Evolutionary conservation across 129 eudicot genomes (phyloP).

Genomic region (Oenanthe sinensis): DNA sequence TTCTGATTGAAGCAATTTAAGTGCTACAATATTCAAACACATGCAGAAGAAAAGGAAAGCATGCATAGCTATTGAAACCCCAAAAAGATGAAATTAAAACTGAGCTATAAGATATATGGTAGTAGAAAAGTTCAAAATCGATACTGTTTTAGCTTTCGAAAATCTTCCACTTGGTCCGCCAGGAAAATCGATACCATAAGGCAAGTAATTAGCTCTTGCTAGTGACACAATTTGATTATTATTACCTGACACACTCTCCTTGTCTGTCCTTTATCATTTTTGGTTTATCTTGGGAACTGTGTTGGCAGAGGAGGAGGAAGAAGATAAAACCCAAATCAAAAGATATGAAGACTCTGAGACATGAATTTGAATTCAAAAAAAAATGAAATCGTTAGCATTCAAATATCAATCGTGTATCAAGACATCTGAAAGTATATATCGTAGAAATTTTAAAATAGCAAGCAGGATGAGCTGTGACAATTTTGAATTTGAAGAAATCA

Average conservation of each 20-base stretch:
- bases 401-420: too few species aligned
- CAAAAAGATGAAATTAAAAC: neutral
- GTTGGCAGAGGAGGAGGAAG: too few species aligned
- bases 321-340: too few species aligned
- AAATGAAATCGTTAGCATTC: too few species aligned
- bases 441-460: too few species aligned
- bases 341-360: too few species aligned
- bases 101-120: neutral
- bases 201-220: neutral
- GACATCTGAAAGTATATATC: too few species aligned
- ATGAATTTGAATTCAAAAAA: too few species aligned
- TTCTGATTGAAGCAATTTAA: constrained; percentile 50
- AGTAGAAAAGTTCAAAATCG: neutral
- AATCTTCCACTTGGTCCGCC: constrained; percentile 23
- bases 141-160: constrained; percentile 18
- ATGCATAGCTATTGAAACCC: neutral
- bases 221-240: constrained; percentile 15
- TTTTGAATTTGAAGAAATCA: too few species aligned
- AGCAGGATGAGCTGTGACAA: too few species aligned
- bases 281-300: too few species aligned
- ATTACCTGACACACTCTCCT: constrained; percentile 10
- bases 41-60: neutral
- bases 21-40: neutral
- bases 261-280: too few species aligned
- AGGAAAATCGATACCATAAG: constrained; percentile 19